Percentiles rank a stretch among this genome's conserved stretches.
These are phyloP conservation scores for Meyerozyma athensensis DNA, from an alignment of 1,139 yeast genomes.

Conservation along the genomic window DNA sequence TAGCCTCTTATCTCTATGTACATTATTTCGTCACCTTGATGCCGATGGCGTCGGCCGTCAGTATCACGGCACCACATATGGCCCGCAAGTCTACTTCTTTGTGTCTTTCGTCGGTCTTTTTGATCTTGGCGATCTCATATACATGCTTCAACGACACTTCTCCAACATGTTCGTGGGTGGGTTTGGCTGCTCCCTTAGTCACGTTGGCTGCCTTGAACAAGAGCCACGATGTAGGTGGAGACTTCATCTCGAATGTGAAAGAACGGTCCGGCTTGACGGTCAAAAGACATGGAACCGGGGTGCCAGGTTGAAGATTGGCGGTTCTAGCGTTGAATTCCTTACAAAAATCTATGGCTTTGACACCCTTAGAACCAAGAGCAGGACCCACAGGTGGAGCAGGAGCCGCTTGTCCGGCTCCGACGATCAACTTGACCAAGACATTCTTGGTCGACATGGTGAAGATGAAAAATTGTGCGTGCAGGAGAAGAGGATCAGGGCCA, in stretches of 20 bases:
- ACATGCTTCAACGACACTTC: conserved; percentile 80
- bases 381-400: conserved; percentile 99
- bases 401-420: conserved; percentile 98
- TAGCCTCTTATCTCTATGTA: no score
- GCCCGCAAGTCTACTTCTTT: conserved; percentile 64
- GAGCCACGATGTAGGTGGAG: conserved; percentile 91
- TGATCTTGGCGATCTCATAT: conserved; percentile 92
- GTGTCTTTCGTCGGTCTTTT: conserved; percentile 82
- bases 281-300: conserved; percentile 82
- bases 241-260: conserved; percentile 78
- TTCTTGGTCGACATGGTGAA: conserved; percentile 35
- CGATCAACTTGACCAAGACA: conserved; percentile 79
- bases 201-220: conserved; percentile 78
- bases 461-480: background rate
- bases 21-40: conserved; percentile 67
- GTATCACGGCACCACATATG: conserved; percentile 76
- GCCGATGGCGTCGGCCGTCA: conserved; percentile 87
- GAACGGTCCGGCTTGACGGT: conserved; percentile 90
- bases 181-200: conserved; percentile 70
- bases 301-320: conserved; percentile 77
- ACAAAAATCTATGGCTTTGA: conserved; percentile 96
- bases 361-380: conserved; percentile 97
- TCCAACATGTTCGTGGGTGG: conserved; percentile 54
- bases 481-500: no score
- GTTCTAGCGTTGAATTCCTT: conserved; percentile 98